Evolutionary conservation across 805 yeast genomes (phyloP).

Genomic region (Metschnikowia continentalis): DNA sequence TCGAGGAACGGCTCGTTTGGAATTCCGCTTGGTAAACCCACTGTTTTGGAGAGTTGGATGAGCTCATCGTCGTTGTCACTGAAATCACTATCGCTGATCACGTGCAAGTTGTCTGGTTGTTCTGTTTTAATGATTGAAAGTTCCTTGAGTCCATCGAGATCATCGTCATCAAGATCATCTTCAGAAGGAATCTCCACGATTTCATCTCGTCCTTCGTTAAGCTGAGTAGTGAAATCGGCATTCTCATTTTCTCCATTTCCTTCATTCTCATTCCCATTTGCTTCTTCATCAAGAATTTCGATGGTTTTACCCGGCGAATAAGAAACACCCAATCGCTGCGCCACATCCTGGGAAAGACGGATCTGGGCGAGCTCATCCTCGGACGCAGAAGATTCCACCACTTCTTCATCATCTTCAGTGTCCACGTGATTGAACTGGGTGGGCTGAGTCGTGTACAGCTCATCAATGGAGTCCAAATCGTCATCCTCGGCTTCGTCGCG

Average conservation of each 20-base stretch:
- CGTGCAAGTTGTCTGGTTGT: not conserved
- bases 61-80: slow-evolving; percentile 34
- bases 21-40: not conserved
- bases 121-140: slow-evolving; percentile 12
- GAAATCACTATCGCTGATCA: slow-evolving; percentile 19
- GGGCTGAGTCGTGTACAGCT: slow-evolving; percentile 13
- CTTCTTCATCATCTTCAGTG: slow-evolving; percentile 11
- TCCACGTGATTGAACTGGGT: slow-evolving; percentile 9
- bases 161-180: slow-evolving; percentile 24
- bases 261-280: no score
- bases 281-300: slow-evolving; percentile 21
- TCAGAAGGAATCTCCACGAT: slow-evolving; percentile 38
- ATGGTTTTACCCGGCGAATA: slow-evolving; percentile 17
- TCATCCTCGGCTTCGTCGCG: slow-evolving; percentile 9
- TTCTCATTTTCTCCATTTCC: not conserved
- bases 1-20: slow-evolving; percentile 48
- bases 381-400: slow-evolving; percentile 4
- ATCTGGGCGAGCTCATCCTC: slow-evolving; percentile 20
- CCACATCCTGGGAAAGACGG: slow-evolving; percentile 32
- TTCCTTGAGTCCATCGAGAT: slow-evolving; percentile 11
- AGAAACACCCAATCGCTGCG: slow-evolving; percentile 25
- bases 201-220: slow-evolving; percentile 39
- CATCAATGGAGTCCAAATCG: slow-evolving; percentile 14
- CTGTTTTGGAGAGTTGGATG: slow-evolving; percentile 13
- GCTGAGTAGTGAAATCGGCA: slow-evolving; percentile 32